Conservation (phyloP, 2,329 filamentous ascomycete genomes). For the Trichophyton verrucosum region DNA sequence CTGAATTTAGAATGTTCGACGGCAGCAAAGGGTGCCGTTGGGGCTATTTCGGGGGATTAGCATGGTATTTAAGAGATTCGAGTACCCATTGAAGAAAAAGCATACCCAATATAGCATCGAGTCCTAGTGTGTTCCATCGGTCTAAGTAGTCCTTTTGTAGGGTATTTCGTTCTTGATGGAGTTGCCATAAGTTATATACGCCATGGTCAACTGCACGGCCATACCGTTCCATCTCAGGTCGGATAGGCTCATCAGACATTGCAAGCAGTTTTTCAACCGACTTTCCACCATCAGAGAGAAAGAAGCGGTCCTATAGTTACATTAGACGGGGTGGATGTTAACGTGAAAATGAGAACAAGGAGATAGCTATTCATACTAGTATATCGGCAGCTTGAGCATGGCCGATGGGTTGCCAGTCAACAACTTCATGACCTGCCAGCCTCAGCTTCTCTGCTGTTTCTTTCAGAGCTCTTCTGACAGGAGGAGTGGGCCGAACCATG, state of each 20-base stretch:
- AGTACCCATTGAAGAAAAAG: not conserved
- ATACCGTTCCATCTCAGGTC: conserved; percentile 40
- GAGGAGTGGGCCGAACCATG: conserved; percentile 45
- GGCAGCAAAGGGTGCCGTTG: conserved; percentile 32
- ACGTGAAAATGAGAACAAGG: not conserved
- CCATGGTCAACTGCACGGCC: conserved; percentile 33
- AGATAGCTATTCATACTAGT: conserved; percentile 19
- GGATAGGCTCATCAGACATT: conserved; percentile 24
- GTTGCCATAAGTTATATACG: conserved; percentile 37
- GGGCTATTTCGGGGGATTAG: conserved; percentile 19
- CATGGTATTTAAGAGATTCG: not conserved
- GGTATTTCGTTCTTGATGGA: conserved; percentile 33
- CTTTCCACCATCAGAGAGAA: conserved; percentile 41
- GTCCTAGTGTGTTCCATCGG: conserved; percentile 33
- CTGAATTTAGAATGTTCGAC: conserved; percentile 34
- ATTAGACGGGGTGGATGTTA: not conserved
- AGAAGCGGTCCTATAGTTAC: conserved; percentile 17
- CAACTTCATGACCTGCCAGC: conserved; percentile 27
- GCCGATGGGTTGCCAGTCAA: conserved; percentile 35
- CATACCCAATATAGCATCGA: conserved; percentile 19
- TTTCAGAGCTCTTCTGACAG: conserved; percentile 26
- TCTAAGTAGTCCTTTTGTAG: conserved; percentile 16
- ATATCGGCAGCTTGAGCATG: conserved; percentile 33
- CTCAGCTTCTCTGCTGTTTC: conserved; percentile 24
- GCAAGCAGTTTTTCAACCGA: conserved; percentile 22